Conservation (phyloP, 2,329 filamentous ascomycete species). For the Colletotrichum sp. region DNA sequence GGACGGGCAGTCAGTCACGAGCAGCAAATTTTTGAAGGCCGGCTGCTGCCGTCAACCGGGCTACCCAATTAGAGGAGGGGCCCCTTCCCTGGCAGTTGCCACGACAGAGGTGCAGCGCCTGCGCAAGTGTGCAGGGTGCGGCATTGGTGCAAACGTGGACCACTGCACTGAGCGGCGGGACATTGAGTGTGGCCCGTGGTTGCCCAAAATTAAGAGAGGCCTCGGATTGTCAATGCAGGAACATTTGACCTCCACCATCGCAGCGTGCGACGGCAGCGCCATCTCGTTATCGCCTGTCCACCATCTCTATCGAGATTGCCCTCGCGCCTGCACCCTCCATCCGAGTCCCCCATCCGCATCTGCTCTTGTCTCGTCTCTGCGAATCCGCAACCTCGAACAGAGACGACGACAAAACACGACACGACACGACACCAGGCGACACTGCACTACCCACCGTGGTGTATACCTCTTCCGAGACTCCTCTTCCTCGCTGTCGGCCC, state of each 20-base stretch:
- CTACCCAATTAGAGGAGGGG: not conserved
- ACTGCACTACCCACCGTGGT: not conserved
- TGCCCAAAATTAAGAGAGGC: slow-evolving; percentile 12
- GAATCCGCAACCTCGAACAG: not conserved
- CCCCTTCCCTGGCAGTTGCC: slow-evolving; percentile 9
- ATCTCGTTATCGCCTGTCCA: not conserved
- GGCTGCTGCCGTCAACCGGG: not conserved
- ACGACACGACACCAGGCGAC: not conserved
- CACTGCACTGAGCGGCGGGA: not conserved
- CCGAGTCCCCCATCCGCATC: not conserved
- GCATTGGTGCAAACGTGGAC: not conserved
- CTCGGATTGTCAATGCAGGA: slow-evolving; percentile 21
- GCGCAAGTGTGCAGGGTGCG: not conserved
- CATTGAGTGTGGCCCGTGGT: slow-evolving; percentile 8
- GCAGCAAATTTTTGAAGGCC: not conserved
- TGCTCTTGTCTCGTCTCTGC: not conserved
- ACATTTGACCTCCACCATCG: slow-evolving; percentile 8
- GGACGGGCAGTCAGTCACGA: not conserved
- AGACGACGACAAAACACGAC: not conserved
- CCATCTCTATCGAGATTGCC: not conserved
- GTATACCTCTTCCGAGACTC: not conserved
- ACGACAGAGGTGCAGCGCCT: not conserved
- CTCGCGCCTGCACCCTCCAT: not conserved
- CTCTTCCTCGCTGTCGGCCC: not conserved
- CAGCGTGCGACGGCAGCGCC: slow-evolving; percentile 2